phyloP scores from a whole-genome alignment of 495 filamentous ascomycete genomes.

The Pyronema domesticum region DNA sequence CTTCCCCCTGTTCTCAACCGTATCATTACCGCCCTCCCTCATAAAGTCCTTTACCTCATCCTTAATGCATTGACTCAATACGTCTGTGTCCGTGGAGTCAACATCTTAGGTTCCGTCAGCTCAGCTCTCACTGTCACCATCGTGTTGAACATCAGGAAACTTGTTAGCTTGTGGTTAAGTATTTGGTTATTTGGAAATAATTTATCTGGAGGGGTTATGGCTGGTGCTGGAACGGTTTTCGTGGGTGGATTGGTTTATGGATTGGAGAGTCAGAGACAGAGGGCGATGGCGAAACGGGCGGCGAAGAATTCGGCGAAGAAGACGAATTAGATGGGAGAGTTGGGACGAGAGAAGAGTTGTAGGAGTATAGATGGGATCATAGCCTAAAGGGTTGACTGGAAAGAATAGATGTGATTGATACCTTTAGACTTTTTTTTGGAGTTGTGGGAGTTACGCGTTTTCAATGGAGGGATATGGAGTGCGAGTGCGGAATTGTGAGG shows the following conservation, averaged over 20 bases:
- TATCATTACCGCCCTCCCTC: slow-evolving; percentile 38
- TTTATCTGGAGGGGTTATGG: slow-evolving; percentile 51
- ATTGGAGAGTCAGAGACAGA: slow-evolving; percentile 41
- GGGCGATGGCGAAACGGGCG: slow-evolving; percentile 3
- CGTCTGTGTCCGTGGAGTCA: slow-evolving; percentile 84
- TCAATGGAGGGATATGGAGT: too few species aligned
- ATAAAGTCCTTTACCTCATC: slow-evolving; percentile 49
- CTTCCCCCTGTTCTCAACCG: slow-evolving; percentile 10
- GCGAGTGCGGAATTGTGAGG: too few species aligned
- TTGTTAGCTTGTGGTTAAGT: slow-evolving; percentile 77
- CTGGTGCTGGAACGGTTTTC: slow-evolving; percentile 75
- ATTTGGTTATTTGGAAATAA: slow-evolving; percentile 85
- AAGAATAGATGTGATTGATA: too few species aligned
- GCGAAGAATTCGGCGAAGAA: slow-evolving; percentile 8
- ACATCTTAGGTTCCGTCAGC: slow-evolving; percentile 64
- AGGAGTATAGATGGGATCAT: too few species aligned
- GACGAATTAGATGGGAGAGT: background rate
- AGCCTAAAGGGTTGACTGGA: too few species aligned
- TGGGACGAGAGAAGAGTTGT: too few species aligned
- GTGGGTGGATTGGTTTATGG: slow-evolving; percentile 75
- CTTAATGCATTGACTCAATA: slow-evolving; percentile 87
- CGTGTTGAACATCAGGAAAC: slow-evolving; percentile 82
- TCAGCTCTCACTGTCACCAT: slow-evolving; percentile 92
- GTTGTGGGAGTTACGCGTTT: too few species aligned
- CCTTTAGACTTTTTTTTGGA: too few species aligned